phyloP scores from a whole-genome alignment of 345 rosid species.

The Garcia nutans region DNA sequence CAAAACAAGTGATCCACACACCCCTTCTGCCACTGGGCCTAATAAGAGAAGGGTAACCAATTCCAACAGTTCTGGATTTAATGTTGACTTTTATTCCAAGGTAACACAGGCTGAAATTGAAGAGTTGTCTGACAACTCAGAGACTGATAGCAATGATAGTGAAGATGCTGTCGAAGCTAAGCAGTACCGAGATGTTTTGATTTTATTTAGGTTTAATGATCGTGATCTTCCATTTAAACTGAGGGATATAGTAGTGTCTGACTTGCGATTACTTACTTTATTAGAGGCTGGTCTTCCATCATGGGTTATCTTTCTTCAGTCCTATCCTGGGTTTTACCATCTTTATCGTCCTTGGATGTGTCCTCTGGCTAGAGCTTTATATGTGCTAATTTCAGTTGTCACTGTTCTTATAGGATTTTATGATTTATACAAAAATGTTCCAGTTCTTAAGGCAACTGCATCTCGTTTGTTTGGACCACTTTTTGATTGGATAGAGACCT shows the following conservation, averaged over 20 bases:
- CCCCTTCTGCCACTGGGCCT: slow-evolving; percentile 74
- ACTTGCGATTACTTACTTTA: slow-evolving; percentile 76
- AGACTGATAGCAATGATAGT: slow-evolving; percentile 34
- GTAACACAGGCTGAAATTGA: slow-evolving; percentile 49
- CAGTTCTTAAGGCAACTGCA: slow-evolving; percentile 91
- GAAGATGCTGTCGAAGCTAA: slow-evolving; percentile 51
- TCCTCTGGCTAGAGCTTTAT: slow-evolving; percentile 83
- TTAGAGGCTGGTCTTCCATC: slow-evolving; percentile 98
- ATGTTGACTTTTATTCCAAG: slow-evolving; percentile 61
- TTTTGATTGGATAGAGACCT: slow-evolving; percentile 89
- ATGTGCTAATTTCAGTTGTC: slow-evolving; percentile 65
- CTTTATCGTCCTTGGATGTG: slow-evolving; percentile 99
- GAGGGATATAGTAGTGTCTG: slow-evolving; percentile 66
- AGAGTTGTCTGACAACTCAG: slow-evolving; percentile 25
- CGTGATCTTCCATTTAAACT: slow-evolving; percentile 78
- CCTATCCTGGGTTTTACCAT: slow-evolving; percentile 91
- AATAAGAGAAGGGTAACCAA: slow-evolving; percentile 68
- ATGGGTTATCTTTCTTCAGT: slow-evolving; percentile 96
- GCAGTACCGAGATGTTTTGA: slow-evolving; percentile 65
- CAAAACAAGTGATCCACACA: slow-evolving; percentile 44
- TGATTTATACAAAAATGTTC: slow-evolving; percentile 95
- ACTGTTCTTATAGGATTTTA: slow-evolving; percentile 92
- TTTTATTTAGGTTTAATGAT: slow-evolving; percentile 74
- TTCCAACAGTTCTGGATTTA: slow-evolving; percentile 40
- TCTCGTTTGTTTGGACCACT: slow-evolving; percentile 86